A percentile compares a stretch with the other conserved stretches of the same genome.
These are phyloP conservation scores for Ophiostoma fasciatum DNA, from an alignment of 2,329 filamentous ascomycete species.

Conservation along the genomic window DNA sequence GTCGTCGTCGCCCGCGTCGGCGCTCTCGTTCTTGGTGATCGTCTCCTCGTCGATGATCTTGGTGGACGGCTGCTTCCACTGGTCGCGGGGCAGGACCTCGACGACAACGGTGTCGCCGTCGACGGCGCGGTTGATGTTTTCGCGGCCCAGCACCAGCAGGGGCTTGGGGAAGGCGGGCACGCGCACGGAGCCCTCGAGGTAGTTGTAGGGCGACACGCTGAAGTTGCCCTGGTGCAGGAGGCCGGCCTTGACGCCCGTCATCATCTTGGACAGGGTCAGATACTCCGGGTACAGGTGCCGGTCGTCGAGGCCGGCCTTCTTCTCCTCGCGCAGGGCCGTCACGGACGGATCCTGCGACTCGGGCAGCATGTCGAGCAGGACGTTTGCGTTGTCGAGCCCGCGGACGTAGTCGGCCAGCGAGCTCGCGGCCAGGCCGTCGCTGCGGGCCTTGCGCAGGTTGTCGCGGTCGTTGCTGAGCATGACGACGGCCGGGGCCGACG, in stretches of 20 bases:
- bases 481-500: conserved; percentile 58
- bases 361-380: conserved; percentile 84
- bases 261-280: conserved; percentile 76
- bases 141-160: conserved; percentile 74
- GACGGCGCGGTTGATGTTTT: conserved; percentile 90
- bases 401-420: conserved; percentile 67
- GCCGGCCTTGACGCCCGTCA: conserved; percentile 81
- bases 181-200: conserved; percentile 82
- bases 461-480: conserved; percentile 91
- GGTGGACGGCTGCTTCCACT: conserved; percentile 92
- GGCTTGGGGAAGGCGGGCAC: conserved; percentile 83
- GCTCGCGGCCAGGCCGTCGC: conserved; percentile 55
- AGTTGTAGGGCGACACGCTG: conserved; percentile 96
- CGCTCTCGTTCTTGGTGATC: conserved; percentile 84
- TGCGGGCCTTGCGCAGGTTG: conserved; percentile 68
- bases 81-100: conserved; percentile 81
- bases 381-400: conserved; percentile 70
- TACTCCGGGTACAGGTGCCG: conserved; percentile 82
- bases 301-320: conserved; percentile 19
- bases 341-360: conserved; percentile 56
- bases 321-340: conserved; percentile 33
- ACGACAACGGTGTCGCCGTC: conserved; percentile 88
- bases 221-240: conserved; percentile 89
- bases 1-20: conserved; percentile 59
- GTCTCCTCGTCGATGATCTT: conserved; percentile 93